A percentile compares a stretch with the other conserved stretches of the same genome.
phyloP scores from a whole-genome alignment of 1,139 yeast genomes.

The Yamadazyma spencermartinsiae region DNA sequence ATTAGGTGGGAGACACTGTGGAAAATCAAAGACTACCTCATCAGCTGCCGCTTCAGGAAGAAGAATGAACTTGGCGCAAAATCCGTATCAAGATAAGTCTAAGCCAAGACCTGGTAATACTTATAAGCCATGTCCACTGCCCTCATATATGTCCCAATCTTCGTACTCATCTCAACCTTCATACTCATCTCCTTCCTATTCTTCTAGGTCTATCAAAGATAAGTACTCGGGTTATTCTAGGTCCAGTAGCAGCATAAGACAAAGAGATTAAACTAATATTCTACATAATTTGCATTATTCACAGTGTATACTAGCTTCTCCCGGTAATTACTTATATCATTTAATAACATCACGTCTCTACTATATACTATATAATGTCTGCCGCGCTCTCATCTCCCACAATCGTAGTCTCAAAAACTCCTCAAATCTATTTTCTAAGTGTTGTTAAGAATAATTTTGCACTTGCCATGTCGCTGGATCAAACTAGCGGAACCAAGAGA shows the following conservation, averaged over 20 bases:
- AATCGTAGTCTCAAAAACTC: too few relatives aligned
- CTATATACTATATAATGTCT: too few relatives aligned
- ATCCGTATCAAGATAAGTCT: conserved; percentile 10
- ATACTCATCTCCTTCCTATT: conserved; percentile 22
- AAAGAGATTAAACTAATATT: conserved; percentile 14
- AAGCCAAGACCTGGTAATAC: background rate
- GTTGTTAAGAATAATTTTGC: too few relatives aligned
- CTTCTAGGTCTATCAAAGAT: conserved; percentile 16
- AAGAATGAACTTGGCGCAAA: conserved; percentile 23
- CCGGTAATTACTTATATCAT: background rate
- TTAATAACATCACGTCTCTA: too few relatives aligned
- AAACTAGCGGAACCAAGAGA: background rate
- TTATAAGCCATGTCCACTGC: background rate
- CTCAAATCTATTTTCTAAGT: too few relatives aligned
- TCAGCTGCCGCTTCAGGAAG: conserved; percentile 56
- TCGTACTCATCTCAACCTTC: conserved; percentile 4
- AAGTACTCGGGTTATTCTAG: background rate
- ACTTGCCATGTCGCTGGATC: background rate
- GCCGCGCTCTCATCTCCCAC: too few relatives aligned
- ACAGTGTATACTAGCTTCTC: too few relatives aligned
- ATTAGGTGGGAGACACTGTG: conserved; percentile 58
- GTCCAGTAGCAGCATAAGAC: conserved; percentile 20
- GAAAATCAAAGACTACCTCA: conserved; percentile 45
- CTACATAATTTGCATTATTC: too few relatives aligned
- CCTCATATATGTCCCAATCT: background rate